These are phyloP conservation scores for Hypoxylon sp. DNA, from an alignment of 2,329 filamentous ascomycete genomes.

Conservation along the genomic window DNA sequence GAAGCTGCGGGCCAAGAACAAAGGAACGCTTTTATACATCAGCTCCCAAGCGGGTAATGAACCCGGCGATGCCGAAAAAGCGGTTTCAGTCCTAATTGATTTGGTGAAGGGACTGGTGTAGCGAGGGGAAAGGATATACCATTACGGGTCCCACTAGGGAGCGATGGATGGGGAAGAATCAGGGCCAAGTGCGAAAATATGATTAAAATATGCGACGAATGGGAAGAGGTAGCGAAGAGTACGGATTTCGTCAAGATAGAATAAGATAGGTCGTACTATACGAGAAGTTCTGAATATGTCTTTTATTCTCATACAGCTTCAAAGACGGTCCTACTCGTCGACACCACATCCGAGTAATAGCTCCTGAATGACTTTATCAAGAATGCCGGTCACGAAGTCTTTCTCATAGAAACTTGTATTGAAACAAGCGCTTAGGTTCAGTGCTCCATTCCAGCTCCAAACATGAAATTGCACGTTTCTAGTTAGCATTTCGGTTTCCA, in stretches of 20 bases:
- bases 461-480: slow-evolving; percentile 41
- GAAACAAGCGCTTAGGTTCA: slow-evolving; percentile 32
- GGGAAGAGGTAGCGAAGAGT: slow-evolving; percentile 65
- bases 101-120: slow-evolving; percentile 63
- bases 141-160: slow-evolving; percentile 67
- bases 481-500: slow-evolving; percentile 43
- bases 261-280: neutral
- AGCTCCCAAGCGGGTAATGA: too few species aligned
- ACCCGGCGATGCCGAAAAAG: slow-evolving; percentile 56
- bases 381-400: slow-evolving; percentile 17
- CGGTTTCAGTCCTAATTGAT: slow-evolving; percentile 68
- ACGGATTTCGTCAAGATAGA: slow-evolving; percentile 54
- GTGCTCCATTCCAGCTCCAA: slow-evolving; percentile 42
- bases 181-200: slow-evolving; percentile 66
- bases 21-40: slow-evolving; percentile 53
- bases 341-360: slow-evolving; percentile 21
- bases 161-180: slow-evolving; percentile 66
- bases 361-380: slow-evolving; percentile 14
- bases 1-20: slow-evolving; percentile 50
- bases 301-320: neutral
- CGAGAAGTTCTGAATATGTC: neutral
- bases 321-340: neutral
- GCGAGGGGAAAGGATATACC: slow-evolving; percentile 56
- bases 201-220: slow-evolving; percentile 64
- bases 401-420: slow-evolving; percentile 29